Evolutionary conservation across 345 rosid genomes (phyloP).

Genomic region (Abelmoschus esculentus): DNA sequence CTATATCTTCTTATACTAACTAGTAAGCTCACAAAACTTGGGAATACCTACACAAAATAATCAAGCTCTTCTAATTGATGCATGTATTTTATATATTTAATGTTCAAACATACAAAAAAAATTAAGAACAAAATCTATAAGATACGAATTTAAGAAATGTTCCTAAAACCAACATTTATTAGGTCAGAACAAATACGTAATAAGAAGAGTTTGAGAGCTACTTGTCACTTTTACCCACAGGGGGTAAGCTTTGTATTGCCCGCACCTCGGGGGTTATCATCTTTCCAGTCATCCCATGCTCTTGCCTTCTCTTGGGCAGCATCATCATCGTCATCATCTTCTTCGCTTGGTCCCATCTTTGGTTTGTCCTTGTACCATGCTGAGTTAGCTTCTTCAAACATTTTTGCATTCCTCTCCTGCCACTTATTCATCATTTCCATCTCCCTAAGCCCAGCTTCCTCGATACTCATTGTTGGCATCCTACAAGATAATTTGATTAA

Average conservation of each 20-base stretch:
- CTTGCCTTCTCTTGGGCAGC: constrained; percentile 70
- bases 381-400: constrained; percentile 86
- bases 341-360: constrained; percentile 35
- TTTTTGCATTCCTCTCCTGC: constrained; percentile 71
- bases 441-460: constrained; percentile 93
- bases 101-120: constrained; percentile 2
- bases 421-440: constrained; percentile 91
- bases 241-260: constrained; percentile 97
- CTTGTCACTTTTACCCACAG: constrained; percentile 51
- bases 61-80: not conserved
- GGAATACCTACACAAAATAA: not conserved
- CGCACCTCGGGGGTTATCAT: constrained; percentile 94
- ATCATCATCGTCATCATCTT: constrained; percentile 59
- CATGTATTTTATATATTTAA: not conserved
- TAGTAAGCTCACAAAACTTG: not conserved
- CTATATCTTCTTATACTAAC: not conserved
- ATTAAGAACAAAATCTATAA: constrained; percentile 5
- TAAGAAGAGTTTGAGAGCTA: not conserved
- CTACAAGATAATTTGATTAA: constrained; percentile 26
- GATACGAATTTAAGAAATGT: not conserved
- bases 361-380: constrained; percentile 68
- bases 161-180: not conserved
- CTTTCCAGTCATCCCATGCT: constrained; percentile 97
- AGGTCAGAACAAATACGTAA: not conserved
- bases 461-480: constrained; percentile 99